A percentile compares a stretch with the other conserved stretches of the same genome.
Conservation (phyloP, 352 stramenopile genomes). For the Globisporangium iwayamae region DNA sequence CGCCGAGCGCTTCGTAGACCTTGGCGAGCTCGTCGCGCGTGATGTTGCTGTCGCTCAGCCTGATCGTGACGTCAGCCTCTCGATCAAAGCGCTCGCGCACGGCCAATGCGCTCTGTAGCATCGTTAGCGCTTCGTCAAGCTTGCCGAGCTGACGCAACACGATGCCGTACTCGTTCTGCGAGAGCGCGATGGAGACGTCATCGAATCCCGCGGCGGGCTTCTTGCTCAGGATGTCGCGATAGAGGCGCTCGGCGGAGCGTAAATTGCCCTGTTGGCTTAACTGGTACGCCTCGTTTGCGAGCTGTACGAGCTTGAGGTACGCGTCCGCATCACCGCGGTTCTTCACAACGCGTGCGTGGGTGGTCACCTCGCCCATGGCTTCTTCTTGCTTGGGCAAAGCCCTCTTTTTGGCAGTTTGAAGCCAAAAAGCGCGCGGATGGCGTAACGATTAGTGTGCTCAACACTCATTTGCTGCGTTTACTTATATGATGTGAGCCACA, state of each 20-base stretch:
- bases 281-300: slow-evolving; percentile 40
- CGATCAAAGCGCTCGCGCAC: slow-evolving; percentile 41
- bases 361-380: background rate
- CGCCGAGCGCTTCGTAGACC: slow-evolving; percentile 58
- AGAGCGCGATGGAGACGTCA: slow-evolving; percentile 49
- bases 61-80: slow-evolving; percentile 27
- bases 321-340: slow-evolving; percentile 27
- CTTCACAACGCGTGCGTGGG: slow-evolving; percentile 28
- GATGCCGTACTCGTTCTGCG: slow-evolving; percentile 50
- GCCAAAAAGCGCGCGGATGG: background rate
- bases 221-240: slow-evolving; percentile 39
- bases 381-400: background rate
- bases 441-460: background rate
- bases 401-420: background rate
- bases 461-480: background rate
- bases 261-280: slow-evolving; percentile 39
- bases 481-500: background rate
- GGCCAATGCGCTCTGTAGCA: slow-evolving; percentile 40
- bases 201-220: slow-evolving; percentile 58
- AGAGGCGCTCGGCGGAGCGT: slow-evolving; percentile 33
- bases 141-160: slow-evolving; percentile 44
- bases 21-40: slow-evolving; percentile 73
- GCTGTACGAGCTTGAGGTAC: slow-evolving; percentile 47
- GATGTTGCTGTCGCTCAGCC: slow-evolving; percentile 55
- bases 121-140: slow-evolving; percentile 43